Base-by-base conservation (phyloP, 208 protist genomes). In the Vickermania ingenoplastis region DNA sequence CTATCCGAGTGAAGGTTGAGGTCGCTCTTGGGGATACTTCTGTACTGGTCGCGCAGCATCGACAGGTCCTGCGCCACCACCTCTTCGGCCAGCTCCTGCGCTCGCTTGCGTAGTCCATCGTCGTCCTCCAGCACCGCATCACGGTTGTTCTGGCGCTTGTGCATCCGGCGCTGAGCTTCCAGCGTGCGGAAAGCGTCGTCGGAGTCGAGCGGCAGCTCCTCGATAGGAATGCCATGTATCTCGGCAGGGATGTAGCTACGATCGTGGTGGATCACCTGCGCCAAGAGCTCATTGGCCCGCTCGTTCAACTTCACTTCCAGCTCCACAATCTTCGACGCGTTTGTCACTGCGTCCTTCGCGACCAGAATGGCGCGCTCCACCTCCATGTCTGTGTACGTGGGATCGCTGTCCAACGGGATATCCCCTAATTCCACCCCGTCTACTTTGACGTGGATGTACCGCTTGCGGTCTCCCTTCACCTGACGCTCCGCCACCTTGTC, bases 1-100 rank as follows among this genome's bases (percentile, higher is more conserved):
- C 69, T 59, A 61, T 94, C 80, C 24, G 59, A 62, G 61, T 90
- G 79, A 29, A 94, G 70, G 57, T 81, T 75, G 7, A 94, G 72
- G 41, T 87, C 71, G 50, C 79, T 74, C 55, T 71, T 81, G 3
- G 82, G 80, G 57, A 94, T 86, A 41, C 78, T 69, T 28, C 77
- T 64, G 71, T 89, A 89, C 11, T 36, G 61, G 3, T 72, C 59
- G 60, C 75, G 75, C 3, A 94, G 55, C 27, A 67, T 49, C 11
- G 60, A 69, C 36, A 91, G 53, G 53, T 91, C 83, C 58, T 83
- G 73, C 3, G 60, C 65, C 2, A 88, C 67, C 1, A 82, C 66
- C 56, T 89, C 83, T 17, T 72, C 41, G 17, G 83, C 86, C 14
- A 93, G 69, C 73, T 88, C 76, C 14, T 54, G 54, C 1, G 75